These are phyloP conservation scores for Dispira simplex DNA, from an alignment of 192 early-diverging fungal species.

Conservation along the genomic window DNA sequence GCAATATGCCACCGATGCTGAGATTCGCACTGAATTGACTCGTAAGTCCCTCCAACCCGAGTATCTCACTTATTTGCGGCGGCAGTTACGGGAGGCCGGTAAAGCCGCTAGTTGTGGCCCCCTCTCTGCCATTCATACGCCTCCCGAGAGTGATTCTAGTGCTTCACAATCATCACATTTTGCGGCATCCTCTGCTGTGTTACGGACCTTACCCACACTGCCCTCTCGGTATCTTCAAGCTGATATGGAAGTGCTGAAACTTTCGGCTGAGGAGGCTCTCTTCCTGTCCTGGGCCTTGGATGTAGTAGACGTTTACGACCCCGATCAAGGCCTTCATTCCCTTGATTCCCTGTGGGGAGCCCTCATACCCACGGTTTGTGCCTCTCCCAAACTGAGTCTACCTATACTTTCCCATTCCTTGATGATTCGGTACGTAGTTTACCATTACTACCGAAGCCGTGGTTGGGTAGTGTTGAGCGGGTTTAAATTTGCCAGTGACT, in stretches of 20 bases:
- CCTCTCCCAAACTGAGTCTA: background rate
- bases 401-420: conserved; percentile 27
- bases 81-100: background rate
- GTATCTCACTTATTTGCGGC: conserved; percentile 2
- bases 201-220: conserved; percentile 5
- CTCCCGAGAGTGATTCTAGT: background rate
- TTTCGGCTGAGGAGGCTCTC: conserved; percentile 56
- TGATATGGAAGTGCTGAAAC: conserved; percentile 44
- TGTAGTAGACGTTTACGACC: conserved; percentile 27
- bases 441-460: conserved; percentile 63
- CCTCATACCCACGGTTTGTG: background rate
- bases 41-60: background rate
- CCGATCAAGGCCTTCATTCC: background rate
- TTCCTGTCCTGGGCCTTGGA: conserved; percentile 48
- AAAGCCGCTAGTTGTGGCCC: background rate
- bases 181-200: conserved; percentile 4
- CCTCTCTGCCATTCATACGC: background rate
- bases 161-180: background rate
- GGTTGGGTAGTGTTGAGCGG: conserved; percentile 78
- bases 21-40: background rate
- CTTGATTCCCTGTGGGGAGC: conserved; percentile 15
- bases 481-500: conserved; percentile 74
- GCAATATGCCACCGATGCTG: background rate
- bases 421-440: conserved; percentile 51
- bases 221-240: conserved; percentile 5